Conservation (phyloP, 192 early-diverging fungal species). For the Allomyces javanicus region DNA sequence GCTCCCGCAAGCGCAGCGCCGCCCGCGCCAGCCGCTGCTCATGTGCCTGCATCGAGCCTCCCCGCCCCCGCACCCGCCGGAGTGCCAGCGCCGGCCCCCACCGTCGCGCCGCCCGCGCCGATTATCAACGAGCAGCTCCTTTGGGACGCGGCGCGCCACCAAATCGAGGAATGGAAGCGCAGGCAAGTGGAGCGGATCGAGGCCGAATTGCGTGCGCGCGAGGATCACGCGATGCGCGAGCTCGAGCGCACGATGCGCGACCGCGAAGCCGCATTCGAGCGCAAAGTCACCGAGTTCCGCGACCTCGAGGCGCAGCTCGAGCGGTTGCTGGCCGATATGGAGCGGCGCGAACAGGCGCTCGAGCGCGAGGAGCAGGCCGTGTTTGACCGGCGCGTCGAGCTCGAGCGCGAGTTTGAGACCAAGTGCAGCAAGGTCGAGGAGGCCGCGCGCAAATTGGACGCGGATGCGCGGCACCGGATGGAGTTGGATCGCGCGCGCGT, state of each 20-base stretch:
- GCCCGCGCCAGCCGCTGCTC: too few relatives aligned
- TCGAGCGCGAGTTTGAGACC: constrained; percentile 1
- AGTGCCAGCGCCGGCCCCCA: too few relatives aligned
- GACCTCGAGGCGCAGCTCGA: constrained; percentile 1
- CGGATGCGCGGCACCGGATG: neutral
- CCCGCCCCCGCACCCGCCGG: neutral
- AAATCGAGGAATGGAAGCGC: neutral
- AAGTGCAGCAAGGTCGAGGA: neutral
- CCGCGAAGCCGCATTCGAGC: constrained; percentile 1
- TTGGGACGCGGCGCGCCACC: neutral
- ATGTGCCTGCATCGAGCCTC: neutral
- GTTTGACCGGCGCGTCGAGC: neutral
- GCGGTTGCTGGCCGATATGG: neutral
- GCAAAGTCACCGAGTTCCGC: neutral
- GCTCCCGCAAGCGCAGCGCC: neutral
- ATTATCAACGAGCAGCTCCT: neutral
- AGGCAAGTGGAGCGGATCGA: neutral
- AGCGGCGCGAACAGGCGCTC: neutral
- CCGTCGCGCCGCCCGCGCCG: too few relatives aligned
- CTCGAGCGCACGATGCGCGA: neutral
- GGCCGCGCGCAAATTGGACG: neutral
- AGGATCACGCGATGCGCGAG: neutral
- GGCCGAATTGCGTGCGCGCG: neutral
- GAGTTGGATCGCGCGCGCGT: neutral
- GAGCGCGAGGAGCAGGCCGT: constrained; percentile 1